Evolutionary conservation across 1,284 basidiomycete species (phyloP), one percentile per base, ranked within the genome.

Genomic region (Melanopsichium pennsylvanicum): DNA sequence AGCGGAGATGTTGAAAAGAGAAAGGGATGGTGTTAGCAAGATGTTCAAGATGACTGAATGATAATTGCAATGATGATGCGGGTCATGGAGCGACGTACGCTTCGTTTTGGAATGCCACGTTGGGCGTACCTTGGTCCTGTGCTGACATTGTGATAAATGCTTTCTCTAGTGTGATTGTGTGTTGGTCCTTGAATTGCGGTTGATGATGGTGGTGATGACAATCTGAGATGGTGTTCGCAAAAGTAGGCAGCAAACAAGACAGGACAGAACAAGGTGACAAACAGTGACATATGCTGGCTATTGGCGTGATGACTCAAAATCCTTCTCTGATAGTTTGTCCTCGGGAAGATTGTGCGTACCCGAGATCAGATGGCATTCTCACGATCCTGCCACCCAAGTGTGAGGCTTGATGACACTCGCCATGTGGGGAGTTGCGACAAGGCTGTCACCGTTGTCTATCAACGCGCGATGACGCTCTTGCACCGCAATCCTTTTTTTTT

Each of bases 61-160:
- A 4, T 21, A n/a, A 22, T 16, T 19, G 23, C 31, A 25, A 23
- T 25, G 12, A 31, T 0, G 29, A 7, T n/a, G 13, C 8, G 7
- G 25, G n/a, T n/a, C n/a, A n/a, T n/a, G 21, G 16, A 35, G 15
- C 13, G 9, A 59, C 66, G 16, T 57, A 69, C 66, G 60, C 59
- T 35, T 69, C 66, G 66, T 63, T 69, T 40, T 69, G 66, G 48
- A 69, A 69, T 16, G 66, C 59, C 11, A 69, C 66, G 48, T 63
- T 69, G 26, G 66, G 66, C 12, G 59, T 69, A 13, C 66, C 66
- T 33, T 67, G 36, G 37, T 52, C 38, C 16, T 47, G 37, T 26
- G 47, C 58, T 22, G 62, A 56, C 62, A 60, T 60, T 19, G 18
- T 21, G 45, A 11, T 31, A 22, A n/a, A n/a, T 25, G 19, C 5